Conservation (phyloP, 1,139 yeast species). For the Debaryomyces sp. region DNA sequence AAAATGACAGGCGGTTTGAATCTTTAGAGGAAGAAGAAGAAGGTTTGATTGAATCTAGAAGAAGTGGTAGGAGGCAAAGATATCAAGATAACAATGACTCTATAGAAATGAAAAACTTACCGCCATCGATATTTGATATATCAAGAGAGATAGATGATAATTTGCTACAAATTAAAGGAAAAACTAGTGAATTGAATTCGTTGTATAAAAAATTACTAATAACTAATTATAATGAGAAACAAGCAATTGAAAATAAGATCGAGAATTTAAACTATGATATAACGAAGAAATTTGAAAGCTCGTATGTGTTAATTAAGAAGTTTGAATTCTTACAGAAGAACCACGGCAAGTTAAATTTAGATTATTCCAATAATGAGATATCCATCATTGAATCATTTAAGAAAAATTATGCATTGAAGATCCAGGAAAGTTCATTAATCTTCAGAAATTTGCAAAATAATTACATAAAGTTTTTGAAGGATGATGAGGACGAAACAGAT, state of each 20-base stretch:
- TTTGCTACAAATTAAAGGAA: constrained; percentile 48
- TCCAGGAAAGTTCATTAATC: constrained; percentile 74
- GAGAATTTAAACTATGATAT: constrained; percentile 76
- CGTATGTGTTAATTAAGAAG: constrained; percentile 74
- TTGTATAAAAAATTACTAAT: constrained; percentile 81
- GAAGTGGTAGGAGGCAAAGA: constrained; percentile 13
- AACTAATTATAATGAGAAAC: constrained; percentile 83
- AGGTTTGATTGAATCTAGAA: constrained; percentile 43
- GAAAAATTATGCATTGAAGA: constrained; percentile 79
- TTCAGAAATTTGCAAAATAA: constrained; percentile 88
- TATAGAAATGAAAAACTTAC: constrained; percentile 57
- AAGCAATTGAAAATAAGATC: constrained; percentile 63
- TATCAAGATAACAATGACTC: constrained; percentile 18
- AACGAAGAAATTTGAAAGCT: constrained; percentile 71
- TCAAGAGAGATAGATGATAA: constrained; percentile 71
- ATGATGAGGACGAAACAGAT: constrained; percentile 61
- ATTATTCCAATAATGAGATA: constrained; percentile 52
- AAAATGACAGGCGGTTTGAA: constrained; percentile 31
- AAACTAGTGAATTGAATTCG: constrained; percentile 60
- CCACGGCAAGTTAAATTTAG: constrained; percentile 33
- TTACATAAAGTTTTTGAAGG: constrained; percentile 74
- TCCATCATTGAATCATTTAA: constrained; percentile 78
- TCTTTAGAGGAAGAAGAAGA: constrained; percentile 56
- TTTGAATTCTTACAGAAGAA: constrained; percentile 55
- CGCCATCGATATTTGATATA: constrained; percentile 79